Base-by-base conservation (phyloP, 2,329 filamentous ascomycete genomes). In the Blumeria graminis region DNA sequence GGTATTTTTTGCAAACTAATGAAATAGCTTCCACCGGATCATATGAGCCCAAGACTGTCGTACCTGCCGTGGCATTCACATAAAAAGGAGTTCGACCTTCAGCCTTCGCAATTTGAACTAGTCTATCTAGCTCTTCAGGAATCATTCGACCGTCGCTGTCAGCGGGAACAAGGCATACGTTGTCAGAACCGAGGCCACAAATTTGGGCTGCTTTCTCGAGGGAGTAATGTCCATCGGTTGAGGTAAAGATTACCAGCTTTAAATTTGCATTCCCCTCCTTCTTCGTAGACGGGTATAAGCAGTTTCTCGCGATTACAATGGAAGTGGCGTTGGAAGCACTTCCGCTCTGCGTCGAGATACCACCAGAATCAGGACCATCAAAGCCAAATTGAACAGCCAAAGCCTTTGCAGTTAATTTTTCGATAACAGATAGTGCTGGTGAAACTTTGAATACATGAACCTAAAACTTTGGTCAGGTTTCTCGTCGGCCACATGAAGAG, bases 171-270 rank as follows among this genome's bases (percentile, higher is more conserved):
- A 74, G 66, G 68, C 83, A 79, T 32, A 94, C 88, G 60, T 79
- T 79, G 18, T 74, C 71, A 33, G 78, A 81, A 9, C 92, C 92
- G 39, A 98, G 76, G 0, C 92, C 92, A 63, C 84, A 83, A 65
- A 90, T 84, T 66, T 90, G 83, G n/a, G 89, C 89, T 2, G 88
- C 89, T 71, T 96, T 96, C 65, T 94, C 87, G 32, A 96, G 78
- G 5, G 82, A 89, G 72, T 96, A 98, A 72, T 96, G 92, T 0
- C 90, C 89, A 67, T 96, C 88, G 0, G 76, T 80, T 61, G 81
- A 86, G 2, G 90, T 95, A 71, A 96, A 95, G 56, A 95, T 70
- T 18, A 87, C 82, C 63, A 95, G 90, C 18, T 76, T 73, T 59
- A 73, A 69, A 3, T 66, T 65, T 0, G 73, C 76, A 65, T 88